Base-by-base conservation (phyloP, 148 eudicot species). In the Drosera capensis region DNA sequence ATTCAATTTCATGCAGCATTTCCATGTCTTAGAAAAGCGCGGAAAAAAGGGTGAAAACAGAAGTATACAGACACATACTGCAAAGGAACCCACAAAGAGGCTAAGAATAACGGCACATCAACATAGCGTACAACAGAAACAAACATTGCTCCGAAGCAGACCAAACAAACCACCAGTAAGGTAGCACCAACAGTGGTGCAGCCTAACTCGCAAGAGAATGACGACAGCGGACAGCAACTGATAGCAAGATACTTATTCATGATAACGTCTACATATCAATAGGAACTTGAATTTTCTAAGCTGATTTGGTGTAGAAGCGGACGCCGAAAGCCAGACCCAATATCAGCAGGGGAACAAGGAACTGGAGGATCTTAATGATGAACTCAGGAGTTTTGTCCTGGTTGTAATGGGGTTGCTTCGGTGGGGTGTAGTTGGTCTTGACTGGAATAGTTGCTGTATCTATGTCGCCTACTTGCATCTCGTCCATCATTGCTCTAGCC, bases 401-500 rank as follows among this genome's bases (percentile, higher is more conserved):
- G 68, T 74, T 59, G 76, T 67, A 64, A 17, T 64, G 67, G 13
- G 80, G 78, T 59, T 74, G 82, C 59, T 70, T 67, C 13, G 83
- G 77, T 23, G 90, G 86, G 6, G 66, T 72, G 79, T 77, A 72
- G 15, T 39, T 49, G 30, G 45, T 62, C 55, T 68, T 70, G 38
- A 72, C 15, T 6, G 88, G 86, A 43, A 88, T 67, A 22, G 73
- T 72, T 2, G 77, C 62, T 25, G 72, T 9, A 56, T 88, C 83
- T 24, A 88, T 63, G 45, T 79, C 73, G 1, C 96, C 96, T 2
- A 87, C 71, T 12, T 67, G 77, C 56, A 53, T 62, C 43, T 82
- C 94, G 23, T 65, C 94, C 94, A 87, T 55, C 80, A 68, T 82
- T 18, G 94, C 74, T 60, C 70, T 76, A 6, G 96, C 96, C 2